Base-by-base conservation (phyloP, 495 filamentous ascomycete species). In the Jackrogersella multiformis region DNA sequence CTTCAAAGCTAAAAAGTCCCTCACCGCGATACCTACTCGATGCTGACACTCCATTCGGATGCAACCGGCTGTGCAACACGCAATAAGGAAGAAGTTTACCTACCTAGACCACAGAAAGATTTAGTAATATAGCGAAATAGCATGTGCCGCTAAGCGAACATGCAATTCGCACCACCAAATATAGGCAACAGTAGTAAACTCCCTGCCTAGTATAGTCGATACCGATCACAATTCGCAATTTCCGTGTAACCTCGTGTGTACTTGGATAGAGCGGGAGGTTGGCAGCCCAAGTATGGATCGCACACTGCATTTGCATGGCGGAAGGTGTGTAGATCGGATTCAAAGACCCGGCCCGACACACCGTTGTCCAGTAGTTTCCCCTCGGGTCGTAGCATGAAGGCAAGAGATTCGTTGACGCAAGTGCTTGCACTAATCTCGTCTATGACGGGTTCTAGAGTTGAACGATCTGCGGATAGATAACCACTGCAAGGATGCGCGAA, bases 301-400 rank as follows among this genome's bases (percentile, higher is more conserved):
- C 60, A 69, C 66, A 63, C 49, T 64, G 60, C 60, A 60, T 64
- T 54, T 69, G 60, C 66, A 60, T 58, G 30, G 26, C 60, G 54
- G 60, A 54, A 63, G 38, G 58, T 61, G 34, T 45, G 66, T 55
- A 64, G 66, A 69, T 69, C 66, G 55, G 60, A 61, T 59, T 63
- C 49, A 46, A 61, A n/a, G 56, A 46, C 46, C 60, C 66, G 60
- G 66, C 48, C 66, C 60, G 65, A 63, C 13, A 58, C 59, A 56
- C 49, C 49, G 60, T 44, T 56, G 35, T 16, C 55, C 49, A 63
- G 48, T 56, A 44, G 23, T 48, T 56, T 64, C 28, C 28, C 26
- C 41, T 64, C 66, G 66, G 66, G 55, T 64, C 34, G 44, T 38
- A 18, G 49, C 61, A 59, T 68, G 5, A 26, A 58, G 46, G 21